phyloP scores from a whole-genome alignment of 768 basidiomycete genomes.

The Xanthoconium purpureum region DNA sequence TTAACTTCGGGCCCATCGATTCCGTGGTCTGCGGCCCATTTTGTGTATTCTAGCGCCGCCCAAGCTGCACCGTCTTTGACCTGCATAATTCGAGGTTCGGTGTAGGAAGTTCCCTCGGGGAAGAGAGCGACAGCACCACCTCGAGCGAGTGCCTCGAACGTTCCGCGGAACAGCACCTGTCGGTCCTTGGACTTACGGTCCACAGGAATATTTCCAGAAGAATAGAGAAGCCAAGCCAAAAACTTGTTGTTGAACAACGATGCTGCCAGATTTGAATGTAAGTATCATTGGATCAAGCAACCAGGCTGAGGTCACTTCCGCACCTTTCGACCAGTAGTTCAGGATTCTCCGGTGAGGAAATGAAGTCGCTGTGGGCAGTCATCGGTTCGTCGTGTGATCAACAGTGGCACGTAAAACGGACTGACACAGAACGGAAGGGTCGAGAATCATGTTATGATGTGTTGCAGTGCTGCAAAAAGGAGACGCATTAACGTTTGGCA shows the following conservation, averaged over 20 bases:
- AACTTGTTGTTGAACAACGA: conserved; percentile 79
- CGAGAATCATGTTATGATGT: conserved; percentile 95
- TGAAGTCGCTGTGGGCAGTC: conserved; percentile 54
- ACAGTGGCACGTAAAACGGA: conserved; percentile 19
- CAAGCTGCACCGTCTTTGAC: conserved; percentile 93
- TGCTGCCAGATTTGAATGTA: conserved; percentile 39
- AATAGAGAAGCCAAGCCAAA: conserved; percentile 68
- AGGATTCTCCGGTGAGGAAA: conserved; percentile 81
- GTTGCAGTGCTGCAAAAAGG: conserved; percentile 60
- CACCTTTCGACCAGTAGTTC: conserved; percentile 95
- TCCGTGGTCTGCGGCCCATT: conserved; percentile 65
- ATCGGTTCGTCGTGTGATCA: conserved; percentile 16
- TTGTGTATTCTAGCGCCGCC: conserved; percentile 90
- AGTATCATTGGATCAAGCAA: conserved; percentile 9
- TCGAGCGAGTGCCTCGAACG: conserved; percentile 78
- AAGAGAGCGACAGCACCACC: conserved; percentile 89
- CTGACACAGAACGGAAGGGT: conserved; percentile 79
- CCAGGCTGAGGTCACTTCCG: conserved; percentile 12
- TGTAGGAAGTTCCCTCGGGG: conserved; percentile 92
- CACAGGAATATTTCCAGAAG: conserved; percentile 97
- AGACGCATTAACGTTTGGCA: conserved; percentile 12
- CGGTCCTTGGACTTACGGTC: conserved; percentile 94
- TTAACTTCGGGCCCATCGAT: conserved; percentile 44
- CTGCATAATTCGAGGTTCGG: conserved; percentile 89
- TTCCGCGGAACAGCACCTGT: conserved; percentile 81